Percentiles rank a stretch among this genome's conserved stretches.
These are phyloP conservation scores for Pythium biforme DNA, from an alignment of 352 stramenopile species.

Conservation along the genomic window DNA sequence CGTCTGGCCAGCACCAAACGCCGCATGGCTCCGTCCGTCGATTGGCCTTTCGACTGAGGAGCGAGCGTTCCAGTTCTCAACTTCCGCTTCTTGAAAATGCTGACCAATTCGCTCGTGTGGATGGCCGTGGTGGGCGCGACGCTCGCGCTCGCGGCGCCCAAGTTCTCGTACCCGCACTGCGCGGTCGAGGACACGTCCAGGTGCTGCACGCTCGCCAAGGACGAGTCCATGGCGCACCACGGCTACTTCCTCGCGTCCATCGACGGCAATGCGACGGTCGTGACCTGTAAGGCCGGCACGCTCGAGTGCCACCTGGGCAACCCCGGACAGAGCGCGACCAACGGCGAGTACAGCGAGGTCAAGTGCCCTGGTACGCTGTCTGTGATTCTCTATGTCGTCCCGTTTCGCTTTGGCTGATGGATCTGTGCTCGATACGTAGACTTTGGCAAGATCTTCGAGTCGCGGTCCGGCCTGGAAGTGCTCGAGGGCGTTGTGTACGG, in stretches of 20 bases:
- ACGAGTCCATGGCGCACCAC: constrained; percentile 50
- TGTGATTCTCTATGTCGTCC: background rate
- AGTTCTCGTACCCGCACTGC: constrained; percentile 59
- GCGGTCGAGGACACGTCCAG: constrained; percentile 28
- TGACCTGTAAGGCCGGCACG: constrained; percentile 55
- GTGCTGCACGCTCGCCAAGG: constrained; percentile 56
- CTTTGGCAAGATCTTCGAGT: constrained; percentile 62
- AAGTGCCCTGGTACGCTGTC: constrained; percentile 47
- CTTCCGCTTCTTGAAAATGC: constrained; percentile 10
- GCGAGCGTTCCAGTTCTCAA: background rate
- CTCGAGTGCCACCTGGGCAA: constrained; percentile 64
- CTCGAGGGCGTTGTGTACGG: constrained; percentile 23
- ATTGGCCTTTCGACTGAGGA: no score
- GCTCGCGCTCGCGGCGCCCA: constrained; percentile 24
- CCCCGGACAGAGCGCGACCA: constrained; percentile 45
- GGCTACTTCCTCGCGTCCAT: constrained; percentile 56
- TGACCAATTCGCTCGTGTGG: constrained; percentile 31
- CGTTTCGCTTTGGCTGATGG: background rate
- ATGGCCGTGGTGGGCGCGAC: constrained; percentile 29
- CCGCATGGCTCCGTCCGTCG: no score
- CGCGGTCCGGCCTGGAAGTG: constrained; percentile 31
- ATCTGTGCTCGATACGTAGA: constrained; percentile 28
- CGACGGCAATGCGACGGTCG: constrained; percentile 47
- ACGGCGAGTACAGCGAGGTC: constrained; percentile 37
- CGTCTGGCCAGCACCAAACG: background rate